Base-by-base conservation (phyloP, 2,329 filamentous ascomycete genomes). In the Botryotinia globosa region DNA sequence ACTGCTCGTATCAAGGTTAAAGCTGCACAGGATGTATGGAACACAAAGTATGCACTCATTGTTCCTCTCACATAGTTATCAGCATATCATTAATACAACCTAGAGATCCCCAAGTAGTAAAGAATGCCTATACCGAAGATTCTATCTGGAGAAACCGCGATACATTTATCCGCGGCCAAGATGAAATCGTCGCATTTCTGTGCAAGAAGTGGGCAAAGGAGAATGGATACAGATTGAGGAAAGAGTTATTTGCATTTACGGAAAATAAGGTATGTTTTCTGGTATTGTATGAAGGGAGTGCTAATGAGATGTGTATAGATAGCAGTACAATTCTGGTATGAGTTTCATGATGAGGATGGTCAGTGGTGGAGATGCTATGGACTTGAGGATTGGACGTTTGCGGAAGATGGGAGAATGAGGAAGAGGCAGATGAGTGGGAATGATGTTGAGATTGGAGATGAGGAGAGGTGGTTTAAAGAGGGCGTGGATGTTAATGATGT, bases 331-430 rank as follows among this genome's bases (percentile, higher is more conserved):
- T 97, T 96, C 81, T 97, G 93, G 93, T 81, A 81, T 62, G 80
- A 81, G 69, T 97, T 95, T 78, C 91, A 97, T 81, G 92, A 95
- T 78, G 82, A 83, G 12, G 77, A 85, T 2, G 90, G 91, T 54
- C 89, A 93, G 80, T 97, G 93, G 93, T 94, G 91, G 86, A 86
- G 93, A n/a, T 94, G 91, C 62, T 97, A 97, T 79, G 94, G 94
- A 0, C 86, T 97, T 18, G 91, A 94, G 79, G 91, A 94, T 79
- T 93, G 91, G 91, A 93, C 91, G 0, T 93, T 93, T 81, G 89
- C 88, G 0, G 84, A 86, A 1, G 87, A 92, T 77, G 91, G 91
- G 0, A 83, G 88, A 67, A 94, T 93, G 91, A 83, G 87, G 74
- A 93, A 93, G 85, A 83, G 91, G 63, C 88, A 91, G 84, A 93